phyloP scores from a whole-genome alignment of 805 yeast species.

The Tetrapisispora fleetii region DNA sequence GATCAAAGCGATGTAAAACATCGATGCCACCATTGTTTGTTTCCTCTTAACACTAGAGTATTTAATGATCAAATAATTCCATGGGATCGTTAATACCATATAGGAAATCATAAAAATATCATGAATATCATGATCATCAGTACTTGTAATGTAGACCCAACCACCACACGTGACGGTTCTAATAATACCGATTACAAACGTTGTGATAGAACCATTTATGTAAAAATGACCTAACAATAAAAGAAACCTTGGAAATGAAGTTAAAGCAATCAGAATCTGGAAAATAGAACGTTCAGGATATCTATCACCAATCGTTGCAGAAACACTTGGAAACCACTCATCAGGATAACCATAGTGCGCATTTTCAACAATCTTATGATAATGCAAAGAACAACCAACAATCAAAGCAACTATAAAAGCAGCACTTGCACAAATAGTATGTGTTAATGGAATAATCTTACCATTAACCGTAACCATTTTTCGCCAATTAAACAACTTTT shows the following conservation, averaged over 20 bases:
- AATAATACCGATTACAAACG: slow-evolving; percentile 49
- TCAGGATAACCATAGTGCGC: slow-evolving; percentile 87
- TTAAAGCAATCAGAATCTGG: slow-evolving; percentile 83
- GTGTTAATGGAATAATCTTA: slow-evolving; percentile 57
- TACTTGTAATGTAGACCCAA: slow-evolving; percentile 94
- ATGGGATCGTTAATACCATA: slow-evolving; percentile 81
- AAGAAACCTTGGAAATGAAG: slow-evolving; percentile 86
- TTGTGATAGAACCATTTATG: slow-evolving; percentile 22
- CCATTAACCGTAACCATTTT: slow-evolving; percentile 44
- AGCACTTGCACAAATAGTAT: slow-evolving; percentile 56
- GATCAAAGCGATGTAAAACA: slow-evolving; percentile 55
- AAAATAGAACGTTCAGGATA: slow-evolving; percentile 92
- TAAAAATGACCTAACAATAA: slow-evolving; percentile 39
- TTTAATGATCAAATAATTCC: slow-evolving; percentile 59
- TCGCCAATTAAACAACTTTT: neutral
- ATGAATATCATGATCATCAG: slow-evolving; percentile 94
- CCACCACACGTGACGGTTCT: slow-evolving; percentile 96
- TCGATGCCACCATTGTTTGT: slow-evolving; percentile 31
- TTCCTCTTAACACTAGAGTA: slow-evolving; percentile 35
- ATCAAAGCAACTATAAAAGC: slow-evolving; percentile 70
- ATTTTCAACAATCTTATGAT: slow-evolving; percentile 78
- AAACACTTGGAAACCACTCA: slow-evolving; percentile 97
- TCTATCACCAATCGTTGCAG: slow-evolving; percentile 94
- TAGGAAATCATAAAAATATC: slow-evolving; percentile 92
- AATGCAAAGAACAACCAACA: slow-evolving; percentile 72